Conservation (phyloP, 1,284 basidiomycete genomes). For the Cutaneotrichosporon dermatis region DNA sequence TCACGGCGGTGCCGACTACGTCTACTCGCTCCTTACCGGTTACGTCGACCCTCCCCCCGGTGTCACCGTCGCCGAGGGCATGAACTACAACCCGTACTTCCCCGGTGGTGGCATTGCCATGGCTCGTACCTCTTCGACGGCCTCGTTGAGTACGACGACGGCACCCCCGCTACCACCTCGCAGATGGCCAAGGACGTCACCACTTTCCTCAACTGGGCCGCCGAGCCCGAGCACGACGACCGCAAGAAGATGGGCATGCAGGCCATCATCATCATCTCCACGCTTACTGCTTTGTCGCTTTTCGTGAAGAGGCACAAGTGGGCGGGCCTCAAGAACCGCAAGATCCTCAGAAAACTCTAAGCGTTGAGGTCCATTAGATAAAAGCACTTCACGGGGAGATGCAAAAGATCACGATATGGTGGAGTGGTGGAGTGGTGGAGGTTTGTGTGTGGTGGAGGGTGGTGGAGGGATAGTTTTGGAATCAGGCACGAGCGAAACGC, state of each 20-base stretch:
- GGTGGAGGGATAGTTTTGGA: not conserved
- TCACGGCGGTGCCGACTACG: slow-evolving; percentile 93
- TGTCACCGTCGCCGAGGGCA: slow-evolving; percentile 89
- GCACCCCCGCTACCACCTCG: slow-evolving; percentile 94
- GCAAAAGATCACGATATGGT: slow-evolving; percentile 1
- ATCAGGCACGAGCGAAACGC: too few species aligned
- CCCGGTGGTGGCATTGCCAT: slow-evolving; percentile 96
- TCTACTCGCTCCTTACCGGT: slow-evolving; percentile 94
- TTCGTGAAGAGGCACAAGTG: slow-evolving; percentile 8
- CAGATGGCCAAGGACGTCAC: slow-evolving; percentile 99
- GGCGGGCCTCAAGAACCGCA: slow-evolving; percentile 4
- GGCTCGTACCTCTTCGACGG: slow-evolving; percentile 97
- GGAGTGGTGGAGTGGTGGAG: not conserved
- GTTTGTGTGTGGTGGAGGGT: not conserved
- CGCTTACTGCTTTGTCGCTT: slow-evolving; percentile 55
- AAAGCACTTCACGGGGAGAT: slow-evolving; percentile 8
- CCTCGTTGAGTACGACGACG: slow-evolving; percentile 90
- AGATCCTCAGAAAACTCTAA: slow-evolving; percentile 3
- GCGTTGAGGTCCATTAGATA: not conserved
- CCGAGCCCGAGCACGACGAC: slow-evolving; percentile 97
- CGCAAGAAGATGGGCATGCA: slow-evolving; percentile 89
- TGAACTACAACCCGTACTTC: slow-evolving; percentile 99
- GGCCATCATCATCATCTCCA: slow-evolving; percentile 83
- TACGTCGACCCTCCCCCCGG: slow-evolving; percentile 97
- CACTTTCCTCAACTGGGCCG: slow-evolving; percentile 90